Evolutionary conservation across 352 stramenopile species (phyloP), one percentile per base, ranked within the genome.

Genomic region (Phytophthora uliginosa): DNA sequence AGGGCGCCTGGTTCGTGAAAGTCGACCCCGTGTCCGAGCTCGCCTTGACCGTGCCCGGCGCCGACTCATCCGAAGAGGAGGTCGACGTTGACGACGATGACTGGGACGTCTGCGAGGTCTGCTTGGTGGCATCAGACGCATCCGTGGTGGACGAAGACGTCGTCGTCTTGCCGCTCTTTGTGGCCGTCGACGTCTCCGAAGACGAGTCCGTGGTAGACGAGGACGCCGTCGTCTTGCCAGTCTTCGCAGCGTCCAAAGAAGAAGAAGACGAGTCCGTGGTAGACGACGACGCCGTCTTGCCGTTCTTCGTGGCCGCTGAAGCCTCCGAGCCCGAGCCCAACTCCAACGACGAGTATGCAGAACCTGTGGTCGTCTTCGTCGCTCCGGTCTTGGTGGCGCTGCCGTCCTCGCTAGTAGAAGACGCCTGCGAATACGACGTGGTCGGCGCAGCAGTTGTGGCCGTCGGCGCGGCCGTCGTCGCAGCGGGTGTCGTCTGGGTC

Each of bases 11-110:
- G 45, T 85, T 85, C 18, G 62, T 71, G 31, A 83, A 85, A 6
- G 57, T 69, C 7, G 78, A 82, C 34, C 74, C 74, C 9, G 20
- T 74, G 31, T 77, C 78, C 15, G 68, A 77, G 59, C 74, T 82
- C 6, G 74, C 74, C 66, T 81, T 82, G 6, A 85, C 78, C 47
- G 67, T 83, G 3, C 74, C 76, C 7, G 78, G 69, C 8, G 59
- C 58, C 47, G 34, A 59, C 9, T 66, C 69, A 34, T 75, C 72
- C 17, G 45, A 52, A 28, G 45, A 17, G 12, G 45, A 52, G 2
- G 12, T 48, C 17, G 40, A 52, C 22, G 45, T 42, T 24, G 63
- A 62, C 4, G 52, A 3, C 33, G 71, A 50, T 13, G 59, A 63
- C 17, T 64, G 18, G 2, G 50, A 73, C 2, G 15, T 66, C 17